Conservation (phyloP, 2,329 filamentous ascomycete species). For the Tolypocladium guangdongense region DNA sequence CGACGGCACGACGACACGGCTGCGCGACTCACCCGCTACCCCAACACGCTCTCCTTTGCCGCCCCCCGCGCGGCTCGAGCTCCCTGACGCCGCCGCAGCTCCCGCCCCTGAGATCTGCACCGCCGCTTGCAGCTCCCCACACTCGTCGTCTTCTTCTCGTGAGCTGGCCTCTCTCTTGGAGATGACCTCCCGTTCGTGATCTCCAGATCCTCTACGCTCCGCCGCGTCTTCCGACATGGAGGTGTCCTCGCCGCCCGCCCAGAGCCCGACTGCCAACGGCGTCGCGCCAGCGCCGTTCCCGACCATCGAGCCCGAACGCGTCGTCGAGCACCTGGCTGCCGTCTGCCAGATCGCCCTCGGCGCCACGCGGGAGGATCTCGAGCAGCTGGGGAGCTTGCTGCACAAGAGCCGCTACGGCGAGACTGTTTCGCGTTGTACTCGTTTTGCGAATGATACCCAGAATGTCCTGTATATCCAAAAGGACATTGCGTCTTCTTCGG, state of each 20-base stretch:
- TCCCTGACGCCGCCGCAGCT: neutral
- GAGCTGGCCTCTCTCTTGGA: neutral
- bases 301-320: conserved; percentile 53
- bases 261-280: conserved; percentile 35
- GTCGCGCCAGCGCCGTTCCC: conserved; percentile 34
- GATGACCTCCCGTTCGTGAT: conserved; percentile 1
- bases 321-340: conserved; percentile 61
- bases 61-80: neutral
- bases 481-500: conserved; percentile 49
- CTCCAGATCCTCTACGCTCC: neutral
- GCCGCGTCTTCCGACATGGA: conserved; percentile 33
- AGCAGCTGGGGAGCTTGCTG: conserved; percentile 71
- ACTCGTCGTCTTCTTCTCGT: neutral
- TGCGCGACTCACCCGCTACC: neutral
- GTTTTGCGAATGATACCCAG: conserved; percentile 83
- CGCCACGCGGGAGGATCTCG: conserved; percentile 66
- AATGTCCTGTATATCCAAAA: conserved; percentile 87
- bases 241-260: conserved; percentile 34
- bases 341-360: conserved; percentile 66
- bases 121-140: neutral
- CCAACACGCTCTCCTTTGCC: neutral
- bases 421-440: conserved; percentile 75
- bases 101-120: conserved; percentile 4
- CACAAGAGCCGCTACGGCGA: conserved; percentile 62
- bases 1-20: too few relatives aligned